Conservation (phyloP, 306 rosid species). For the Abrus precatorius region DNA sequence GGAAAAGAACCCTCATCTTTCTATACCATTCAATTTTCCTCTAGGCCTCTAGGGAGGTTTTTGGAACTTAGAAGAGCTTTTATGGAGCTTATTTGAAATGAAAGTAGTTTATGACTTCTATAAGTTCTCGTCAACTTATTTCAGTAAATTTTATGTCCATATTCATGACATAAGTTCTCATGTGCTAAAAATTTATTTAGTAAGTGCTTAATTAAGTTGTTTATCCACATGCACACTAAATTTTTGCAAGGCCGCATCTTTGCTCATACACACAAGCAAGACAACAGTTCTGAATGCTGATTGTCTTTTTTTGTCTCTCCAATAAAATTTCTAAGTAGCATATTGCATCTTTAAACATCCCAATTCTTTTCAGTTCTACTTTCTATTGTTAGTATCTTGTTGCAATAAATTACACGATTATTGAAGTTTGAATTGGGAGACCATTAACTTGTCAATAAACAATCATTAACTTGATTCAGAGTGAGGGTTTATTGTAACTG, state of each 20-base stretch:
- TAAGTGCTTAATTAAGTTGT: neutral
- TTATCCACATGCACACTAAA: neutral
- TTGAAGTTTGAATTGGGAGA: slow-evolving; percentile 27
- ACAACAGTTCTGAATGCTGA: neutral
- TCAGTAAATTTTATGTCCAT: neutral
- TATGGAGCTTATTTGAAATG: neutral
- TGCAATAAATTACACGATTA: neutral
- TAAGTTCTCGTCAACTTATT: neutral
- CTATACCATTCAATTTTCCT: neutral
- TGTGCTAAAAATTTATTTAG: neutral
- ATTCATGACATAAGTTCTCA: neutral
- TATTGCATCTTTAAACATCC: slow-evolving; percentile 9
- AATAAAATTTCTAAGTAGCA: neutral
- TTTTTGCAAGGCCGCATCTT: slow-evolving; percentile 3
- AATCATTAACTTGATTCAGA: neutral
- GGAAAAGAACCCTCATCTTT: neutral
- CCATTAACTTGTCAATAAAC: neutral
- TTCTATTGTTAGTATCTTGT: slow-evolving; percentile 5
- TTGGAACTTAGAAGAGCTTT: slow-evolving; percentile 11
- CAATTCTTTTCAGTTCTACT: slow-evolving; percentile 28
- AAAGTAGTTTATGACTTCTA: no score
- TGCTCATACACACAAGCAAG: slow-evolving; percentile 1
- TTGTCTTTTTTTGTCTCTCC: neutral
- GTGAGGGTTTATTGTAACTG: slow-evolving; percentile 1
- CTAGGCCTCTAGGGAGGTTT: neutral